These are phyloP conservation scores for Dacryopinax primogenitus DNA, from an alignment of 768 basidiomycete species.

Conservation along the genomic window DNA sequence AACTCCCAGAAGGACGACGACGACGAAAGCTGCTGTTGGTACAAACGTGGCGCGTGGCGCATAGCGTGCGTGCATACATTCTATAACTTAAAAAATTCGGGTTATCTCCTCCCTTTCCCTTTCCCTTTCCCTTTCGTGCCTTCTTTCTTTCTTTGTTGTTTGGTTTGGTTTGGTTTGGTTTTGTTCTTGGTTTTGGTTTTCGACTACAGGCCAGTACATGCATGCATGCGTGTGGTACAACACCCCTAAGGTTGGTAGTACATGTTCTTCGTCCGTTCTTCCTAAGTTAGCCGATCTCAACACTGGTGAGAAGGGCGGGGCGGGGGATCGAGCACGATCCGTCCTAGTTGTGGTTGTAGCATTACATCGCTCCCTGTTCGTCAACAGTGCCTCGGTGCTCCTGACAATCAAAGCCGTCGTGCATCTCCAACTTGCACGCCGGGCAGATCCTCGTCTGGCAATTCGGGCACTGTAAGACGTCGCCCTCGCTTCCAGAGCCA, in stretches of 20 bases:
- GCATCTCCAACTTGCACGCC: slow-evolving; percentile 43
- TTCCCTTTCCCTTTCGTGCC: not conserved
- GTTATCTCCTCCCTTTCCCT: too few relatives aligned
- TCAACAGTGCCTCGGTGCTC: slow-evolving; percentile 25
- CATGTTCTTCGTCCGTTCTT: not conserved
- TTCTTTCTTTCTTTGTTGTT: not conserved
- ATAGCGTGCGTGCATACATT: not conserved
- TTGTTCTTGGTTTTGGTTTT: too few relatives aligned
- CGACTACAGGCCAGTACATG: not conserved
- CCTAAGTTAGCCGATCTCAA: not conserved
- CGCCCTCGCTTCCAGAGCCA: slow-evolving; percentile 29
- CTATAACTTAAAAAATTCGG: slow-evolving; percentile 1
- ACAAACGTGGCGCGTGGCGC: too few relatives aligned
- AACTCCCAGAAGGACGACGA: too few relatives aligned
- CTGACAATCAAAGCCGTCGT: slow-evolving; percentile 55
- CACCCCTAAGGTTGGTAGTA: not conserved
- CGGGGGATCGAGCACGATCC: too few relatives aligned
- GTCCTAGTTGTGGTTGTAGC: not conserved
- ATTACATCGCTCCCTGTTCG: not conserved
- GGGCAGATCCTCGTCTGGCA: slow-evolving; percentile 61
- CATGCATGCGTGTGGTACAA: not conserved
- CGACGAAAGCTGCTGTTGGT: not conserved
- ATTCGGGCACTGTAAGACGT: slow-evolving; percentile 53
- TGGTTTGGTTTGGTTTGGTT: too few relatives aligned
- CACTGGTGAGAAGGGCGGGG: not conserved